phyloP scores from a whole-genome alignment of 495 filamentous ascomycete genomes.

The Thermothielavioides terrestris region DNA sequence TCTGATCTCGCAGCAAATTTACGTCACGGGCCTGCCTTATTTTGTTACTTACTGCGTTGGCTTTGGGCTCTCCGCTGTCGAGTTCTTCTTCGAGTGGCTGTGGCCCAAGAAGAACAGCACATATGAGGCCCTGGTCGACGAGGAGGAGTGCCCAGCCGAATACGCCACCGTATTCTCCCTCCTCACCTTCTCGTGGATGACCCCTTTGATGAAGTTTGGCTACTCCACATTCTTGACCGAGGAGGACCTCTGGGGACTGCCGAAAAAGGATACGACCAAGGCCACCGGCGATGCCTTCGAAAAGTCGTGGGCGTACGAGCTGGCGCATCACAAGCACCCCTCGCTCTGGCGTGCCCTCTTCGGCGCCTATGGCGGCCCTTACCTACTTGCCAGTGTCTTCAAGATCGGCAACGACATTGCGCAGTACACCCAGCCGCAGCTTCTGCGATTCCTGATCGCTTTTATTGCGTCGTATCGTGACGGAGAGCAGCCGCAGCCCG shows the following conservation, averaged over 20 bases:
- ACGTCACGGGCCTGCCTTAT: slow-evolving; percentile 56
- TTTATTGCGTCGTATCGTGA: slow-evolving; percentile 74
- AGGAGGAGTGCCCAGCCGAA: slow-evolving; percentile 86
- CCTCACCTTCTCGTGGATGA: slow-evolving; percentile 98
- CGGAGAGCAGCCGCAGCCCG: slow-evolving; percentile 56
- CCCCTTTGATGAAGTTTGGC: slow-evolving; percentile 91
- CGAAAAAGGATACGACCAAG: slow-evolving; percentile 68
- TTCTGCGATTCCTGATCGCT: slow-evolving; percentile 73
- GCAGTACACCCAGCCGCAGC: slow-evolving; percentile 84
- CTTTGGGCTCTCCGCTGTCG: slow-evolving; percentile 59
- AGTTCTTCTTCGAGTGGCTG: slow-evolving; percentile 83
- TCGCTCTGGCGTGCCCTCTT: slow-evolving; percentile 92
- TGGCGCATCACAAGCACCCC: slow-evolving; percentile 60
- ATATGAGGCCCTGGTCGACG: slow-evolving; percentile 76
- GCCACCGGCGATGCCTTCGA: slow-evolving; percentile 57
- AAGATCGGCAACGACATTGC: slow-evolving; percentile 78
- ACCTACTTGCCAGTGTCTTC: slow-evolving; percentile 68
- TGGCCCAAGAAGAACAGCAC: slow-evolving; percentile 77
- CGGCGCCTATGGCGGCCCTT: slow-evolving; percentile 75
- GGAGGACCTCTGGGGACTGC: slow-evolving; percentile 92
- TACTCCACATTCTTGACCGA: slow-evolving; percentile 90
- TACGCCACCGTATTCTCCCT: slow-evolving; percentile 92
- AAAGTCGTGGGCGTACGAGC: slow-evolving; percentile 68
- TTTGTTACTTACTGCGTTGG: slow-evolving; percentile 72
- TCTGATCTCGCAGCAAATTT: slow-evolving; percentile 66